Evolutionary conservation across 805 yeast genomes (phyloP).

Genomic region (Saccharomycopsis vini): DNA sequence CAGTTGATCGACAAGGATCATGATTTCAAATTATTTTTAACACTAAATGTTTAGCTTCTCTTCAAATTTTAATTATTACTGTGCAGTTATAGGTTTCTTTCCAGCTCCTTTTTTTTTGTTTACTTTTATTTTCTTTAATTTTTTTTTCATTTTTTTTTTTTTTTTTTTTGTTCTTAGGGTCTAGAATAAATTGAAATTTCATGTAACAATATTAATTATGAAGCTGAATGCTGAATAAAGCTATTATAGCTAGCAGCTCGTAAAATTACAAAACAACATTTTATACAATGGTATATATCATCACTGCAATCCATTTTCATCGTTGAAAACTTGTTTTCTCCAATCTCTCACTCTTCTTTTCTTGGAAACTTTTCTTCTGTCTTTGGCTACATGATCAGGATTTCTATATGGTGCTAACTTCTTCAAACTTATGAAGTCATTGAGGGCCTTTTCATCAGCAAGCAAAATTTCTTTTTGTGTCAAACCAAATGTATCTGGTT

Average conservation of each 20-base stretch:
- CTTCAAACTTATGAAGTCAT: constrained; percentile 78
- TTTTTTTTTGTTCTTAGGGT: no score
- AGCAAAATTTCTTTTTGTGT: constrained; percentile 76
- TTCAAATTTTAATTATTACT: not conserved
- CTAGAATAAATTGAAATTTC: no score
- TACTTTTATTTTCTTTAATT: no score
- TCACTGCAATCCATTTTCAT: constrained; percentile 38
- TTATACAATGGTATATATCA: no score
- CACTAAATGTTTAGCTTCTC: not conserved
- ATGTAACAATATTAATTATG: no score
- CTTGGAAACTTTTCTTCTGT: constrained; percentile 77
- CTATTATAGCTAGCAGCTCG: no score
- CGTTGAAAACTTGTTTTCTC: constrained; percentile 74
- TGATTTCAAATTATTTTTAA: no score
- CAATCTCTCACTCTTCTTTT: constrained; percentile 77
- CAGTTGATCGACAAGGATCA: constrained; percentile 20
- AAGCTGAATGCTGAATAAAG: no score
- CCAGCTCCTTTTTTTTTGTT: no score
- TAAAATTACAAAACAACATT: no score
- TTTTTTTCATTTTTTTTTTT: no score
- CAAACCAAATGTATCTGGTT: constrained; percentile 88
- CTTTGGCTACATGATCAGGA: constrained; percentile 60
- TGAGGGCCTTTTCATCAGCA: constrained; percentile 82
- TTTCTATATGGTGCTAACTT: constrained; percentile 91
- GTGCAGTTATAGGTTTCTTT: not conserved